These are phyloP conservation scores for Monilinia aucupariae DNA, from an alignment of 2,329 filamentous ascomycete genomes.

Conservation along the genomic window DNA sequence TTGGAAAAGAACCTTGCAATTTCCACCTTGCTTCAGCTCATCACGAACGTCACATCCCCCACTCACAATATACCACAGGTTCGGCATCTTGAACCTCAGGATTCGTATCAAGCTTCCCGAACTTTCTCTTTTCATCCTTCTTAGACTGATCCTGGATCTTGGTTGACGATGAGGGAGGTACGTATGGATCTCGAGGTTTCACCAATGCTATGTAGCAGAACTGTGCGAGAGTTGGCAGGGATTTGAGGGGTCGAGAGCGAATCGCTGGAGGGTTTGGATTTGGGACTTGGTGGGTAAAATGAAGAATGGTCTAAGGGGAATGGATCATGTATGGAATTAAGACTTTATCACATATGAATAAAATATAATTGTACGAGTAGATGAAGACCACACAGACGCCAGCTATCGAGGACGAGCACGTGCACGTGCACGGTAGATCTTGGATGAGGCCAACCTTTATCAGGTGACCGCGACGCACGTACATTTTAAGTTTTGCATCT, in stretches of 20 bases:
- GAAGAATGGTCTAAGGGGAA: background rate
- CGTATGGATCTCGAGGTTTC: background rate
- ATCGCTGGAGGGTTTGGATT: background rate
- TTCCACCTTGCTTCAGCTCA: background rate
- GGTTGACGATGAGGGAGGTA: no score
- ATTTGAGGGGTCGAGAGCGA: no score
- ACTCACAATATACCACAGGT: background rate
- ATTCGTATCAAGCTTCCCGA: background rate
- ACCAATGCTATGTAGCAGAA: background rate
- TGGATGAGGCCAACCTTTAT: background rate
- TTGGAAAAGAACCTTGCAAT: slow-evolving; percentile 1
- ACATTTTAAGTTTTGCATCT: background rate
- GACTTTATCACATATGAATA: background rate
- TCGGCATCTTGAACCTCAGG: background rate
- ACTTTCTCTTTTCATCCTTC: background rate
- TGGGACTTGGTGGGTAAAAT: background rate
- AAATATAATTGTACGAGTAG: no score
- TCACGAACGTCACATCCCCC: background rate
- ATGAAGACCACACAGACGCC: no score
- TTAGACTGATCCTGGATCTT: background rate
- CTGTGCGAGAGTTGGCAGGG: background rate
- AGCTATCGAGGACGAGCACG: background rate
- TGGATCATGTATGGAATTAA: no score
- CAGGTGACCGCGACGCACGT: background rate
- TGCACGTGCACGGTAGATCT: background rate